Conservation (phyloP, 202 grass and related monocot genomes). For the Setaria italica region DNA sequence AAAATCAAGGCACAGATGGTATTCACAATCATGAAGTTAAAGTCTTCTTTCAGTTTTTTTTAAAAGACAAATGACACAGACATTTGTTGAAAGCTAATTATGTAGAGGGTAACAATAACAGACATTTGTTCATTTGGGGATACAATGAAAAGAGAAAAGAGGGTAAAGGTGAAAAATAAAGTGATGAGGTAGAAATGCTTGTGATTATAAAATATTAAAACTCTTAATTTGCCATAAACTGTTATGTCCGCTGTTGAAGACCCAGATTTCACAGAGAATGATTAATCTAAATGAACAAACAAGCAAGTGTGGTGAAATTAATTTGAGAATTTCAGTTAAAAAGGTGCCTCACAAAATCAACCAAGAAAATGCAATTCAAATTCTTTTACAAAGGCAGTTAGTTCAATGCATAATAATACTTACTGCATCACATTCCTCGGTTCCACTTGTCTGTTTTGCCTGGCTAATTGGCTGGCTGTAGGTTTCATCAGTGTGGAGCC, state of each 20-base stretch:
- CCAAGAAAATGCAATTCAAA: conserved; percentile 27
- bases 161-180: neutral
- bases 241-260: neutral
- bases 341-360: neutral
- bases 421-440: conserved; percentile 51
- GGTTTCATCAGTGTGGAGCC: conserved; percentile 90
- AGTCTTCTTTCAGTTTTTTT: neutral
- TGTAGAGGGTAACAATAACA: conserved; percentile 5
- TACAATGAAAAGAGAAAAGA: neutral
- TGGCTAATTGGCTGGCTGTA: conserved; percentile 87
- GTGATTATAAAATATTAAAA: conserved; percentile 16
- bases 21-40: conserved; percentile 18
- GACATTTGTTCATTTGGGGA: neutral
- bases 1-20: conserved; percentile 5
- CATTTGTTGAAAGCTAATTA: neutral
- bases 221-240: neutral
- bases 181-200: neutral
- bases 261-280: neutral
- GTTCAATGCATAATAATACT: conserved; percentile 36
- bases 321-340: neutral
- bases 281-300: conserved; percentile 23
- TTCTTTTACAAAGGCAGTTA: conserved; percentile 17
- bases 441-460: conserved; percentile 59
- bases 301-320: neutral
- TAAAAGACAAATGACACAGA: neutral